Base-by-base conservation (phyloP, 352 stramenopile genomes). In the Saprolegnia parasitica region DNA sequence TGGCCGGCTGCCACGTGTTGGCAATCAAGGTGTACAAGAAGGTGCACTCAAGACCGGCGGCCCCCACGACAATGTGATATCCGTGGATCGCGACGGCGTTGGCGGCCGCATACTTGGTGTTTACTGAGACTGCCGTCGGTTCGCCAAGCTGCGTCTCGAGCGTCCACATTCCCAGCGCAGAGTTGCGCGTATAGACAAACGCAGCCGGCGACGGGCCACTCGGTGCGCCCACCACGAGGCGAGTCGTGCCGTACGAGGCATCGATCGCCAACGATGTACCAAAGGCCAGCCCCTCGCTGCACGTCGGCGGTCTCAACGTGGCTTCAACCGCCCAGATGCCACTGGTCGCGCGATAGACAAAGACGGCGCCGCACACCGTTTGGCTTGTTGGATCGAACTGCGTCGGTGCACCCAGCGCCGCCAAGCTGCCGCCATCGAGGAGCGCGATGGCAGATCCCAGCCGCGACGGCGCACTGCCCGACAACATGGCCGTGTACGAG, bases 1-100 rank as follows among this genome's bases (percentile, higher is more conserved):
- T 76, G 24, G 80, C 74, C 26, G 84, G 75, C 50, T 72, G 75
- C 87, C 87, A 93, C 0, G 74, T 76, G 54, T 68, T 68, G 13
- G 76, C 47, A 15, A 66, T 75, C 20, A 80, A 82, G 56, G 92
- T 87, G 71, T 90, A 93, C 11, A 95, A 79, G 49, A 82, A 93
- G 11, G 89, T 76, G 11, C 74, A 77, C 65, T 90, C 81, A 42
- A 82, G 74, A 0, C 81, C 83, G 0, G 89, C 83, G 0, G 91
- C 93, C n/a, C 87, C 93, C 11, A 98, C 81, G 56, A 96, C 93
- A 8, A 87, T 87, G 24, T 98, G 73, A 56, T 98, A 88, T 20
- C 86, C 91, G 26, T 81, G 79, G 35, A 98, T 82, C 0, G 79
- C 84, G 15, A 98, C 84, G 3, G 81, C 81, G 54, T 86, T 84